Evolutionary conservation across 805 yeast genomes (phyloP), one percentile per base, ranked within the genome.

Genomic region (Cyberlindnera mississippiensis): DNA sequence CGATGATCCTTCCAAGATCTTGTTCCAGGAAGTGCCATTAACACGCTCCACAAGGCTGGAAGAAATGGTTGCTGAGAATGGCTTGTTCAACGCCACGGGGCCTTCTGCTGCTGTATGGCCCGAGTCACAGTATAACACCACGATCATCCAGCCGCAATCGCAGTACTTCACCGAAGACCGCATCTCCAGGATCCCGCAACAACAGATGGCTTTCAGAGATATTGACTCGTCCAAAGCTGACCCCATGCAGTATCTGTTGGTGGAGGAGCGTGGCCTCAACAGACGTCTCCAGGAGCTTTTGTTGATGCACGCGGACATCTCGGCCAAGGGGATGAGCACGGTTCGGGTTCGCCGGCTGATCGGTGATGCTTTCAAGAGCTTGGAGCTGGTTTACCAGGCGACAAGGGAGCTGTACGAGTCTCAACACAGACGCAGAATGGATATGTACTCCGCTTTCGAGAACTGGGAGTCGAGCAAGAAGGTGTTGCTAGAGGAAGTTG

Each of bases 351-450:
- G 76, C 40, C 44, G 44, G 6, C 55, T 55, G 48, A 59, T 71
- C 6, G 35, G 53, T 1, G 59, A 57, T 24, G 56, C 58, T 38
- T 63, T 66, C 39, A 61, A 57, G 35, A 64, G 62, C 37, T 47
- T 72, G 22, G 60, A 68, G 1, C 66, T 65, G 38, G 59, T 63
- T 28, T 63, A 68, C 45, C 61, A 64, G 37, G 62, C 73, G 2
- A 60, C 71, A 32, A 56, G 62, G 38, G 78, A 73, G 47, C 48
- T 71, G 3, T 73, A 72, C 49, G 47, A 53, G 4, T 56, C 56
- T 9, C 75, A 71, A 24, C 47, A 59, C 1, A 43, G 49, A 3
- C 50, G 56, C 20, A 61, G 64, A 15, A 45, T 48, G 12, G 37
- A 31, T 1, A 50, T 71, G 13, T 49, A 57, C 6, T 24, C 45